These are phyloP conservation scores for Globisporangium middletonii DNA, from an alignment of 352 stramenopile species.

Conservation along the genomic window DNA sequence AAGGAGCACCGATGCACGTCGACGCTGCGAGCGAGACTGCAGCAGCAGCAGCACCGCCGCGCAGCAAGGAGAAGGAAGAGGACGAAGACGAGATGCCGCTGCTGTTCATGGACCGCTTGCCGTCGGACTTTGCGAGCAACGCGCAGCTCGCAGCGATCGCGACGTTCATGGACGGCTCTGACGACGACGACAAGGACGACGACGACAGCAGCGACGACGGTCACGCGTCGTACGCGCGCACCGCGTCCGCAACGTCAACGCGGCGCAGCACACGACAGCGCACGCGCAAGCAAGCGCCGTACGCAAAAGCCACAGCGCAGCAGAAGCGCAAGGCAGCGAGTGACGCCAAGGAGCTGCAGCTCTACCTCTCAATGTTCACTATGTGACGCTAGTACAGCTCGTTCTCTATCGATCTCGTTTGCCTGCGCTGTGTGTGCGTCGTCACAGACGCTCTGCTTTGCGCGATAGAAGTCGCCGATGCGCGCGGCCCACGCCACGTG, in stretches of 20 bases:
- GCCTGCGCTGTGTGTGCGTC: not conserved
- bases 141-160: slow-evolving; percentile 67
- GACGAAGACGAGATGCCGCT: slow-evolving; percentile 68
- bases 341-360: slow-evolving; percentile 45
- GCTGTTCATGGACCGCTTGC: slow-evolving; percentile 68
- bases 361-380: slow-evolving; percentile 53
- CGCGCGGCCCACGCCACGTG: slow-evolving; percentile 54
- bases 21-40: not conserved
- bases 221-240: not conserved
- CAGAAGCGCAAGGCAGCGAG: slow-evolving; percentile 2
- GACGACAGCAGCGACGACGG: not conserved
- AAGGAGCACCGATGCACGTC: no score
- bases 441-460: not conserved
- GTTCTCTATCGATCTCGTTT: not conserved
- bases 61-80: not conserved
- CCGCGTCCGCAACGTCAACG: not conserved
- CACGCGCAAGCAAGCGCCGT: slow-evolving; percentile 18
- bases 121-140: slow-evolving; percentile 55
- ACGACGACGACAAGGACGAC: slow-evolving; percentile 14
- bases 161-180: slow-evolving; percentile 65
- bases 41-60: not conserved
- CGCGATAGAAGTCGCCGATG: slow-evolving; percentile 44
- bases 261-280: not conserved
- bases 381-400: slow-evolving; percentile 12
- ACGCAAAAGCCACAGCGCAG: slow-evolving; percentile 11